Percentiles rank a stretch among this genome's conserved stretches.
phyloP scores from a whole-genome alignment of 2,329 filamentous ascomycete species.

The Thelonectria olida region DNA sequence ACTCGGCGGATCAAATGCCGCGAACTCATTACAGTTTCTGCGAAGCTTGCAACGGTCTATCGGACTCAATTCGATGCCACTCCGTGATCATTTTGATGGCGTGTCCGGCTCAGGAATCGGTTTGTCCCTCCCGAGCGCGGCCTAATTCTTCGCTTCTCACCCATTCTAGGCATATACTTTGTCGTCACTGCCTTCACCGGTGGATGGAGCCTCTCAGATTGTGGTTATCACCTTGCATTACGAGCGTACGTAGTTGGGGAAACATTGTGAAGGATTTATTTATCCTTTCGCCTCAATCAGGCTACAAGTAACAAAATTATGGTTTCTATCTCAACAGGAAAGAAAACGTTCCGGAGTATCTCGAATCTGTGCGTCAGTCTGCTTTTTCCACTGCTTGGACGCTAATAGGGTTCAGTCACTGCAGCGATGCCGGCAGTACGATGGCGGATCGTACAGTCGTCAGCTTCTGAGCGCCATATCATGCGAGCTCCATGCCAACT shows the following conservation, averaged over 20 bases:
- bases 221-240: not conserved
- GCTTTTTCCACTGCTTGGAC: too few species aligned
- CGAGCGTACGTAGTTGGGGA: not conserved
- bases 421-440: not conserved
- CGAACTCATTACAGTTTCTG: not conserved
- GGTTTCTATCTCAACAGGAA: not conserved
- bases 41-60: not conserved
- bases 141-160: not conserved
- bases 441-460: not conserved
- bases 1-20: not conserved
- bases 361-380: not conserved
- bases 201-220: constrained; percentile 2
- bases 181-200: not conserved
- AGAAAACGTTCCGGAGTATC: not conserved
- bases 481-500: not conserved
- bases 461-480: not conserved
- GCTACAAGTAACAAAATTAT: not conserved
- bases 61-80: not conserved
- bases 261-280: not conserved
- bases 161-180: not conserved
- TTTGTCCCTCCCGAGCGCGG: not conserved
- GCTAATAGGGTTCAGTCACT: not conserved
- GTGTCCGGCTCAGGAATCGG: not conserved
- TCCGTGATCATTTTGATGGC: not conserved
- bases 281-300: not conserved